Evolutionary conservation across 352 stramenopile genomes (phyloP).

Genomic region (Phytophthora ramorum): DNA sequence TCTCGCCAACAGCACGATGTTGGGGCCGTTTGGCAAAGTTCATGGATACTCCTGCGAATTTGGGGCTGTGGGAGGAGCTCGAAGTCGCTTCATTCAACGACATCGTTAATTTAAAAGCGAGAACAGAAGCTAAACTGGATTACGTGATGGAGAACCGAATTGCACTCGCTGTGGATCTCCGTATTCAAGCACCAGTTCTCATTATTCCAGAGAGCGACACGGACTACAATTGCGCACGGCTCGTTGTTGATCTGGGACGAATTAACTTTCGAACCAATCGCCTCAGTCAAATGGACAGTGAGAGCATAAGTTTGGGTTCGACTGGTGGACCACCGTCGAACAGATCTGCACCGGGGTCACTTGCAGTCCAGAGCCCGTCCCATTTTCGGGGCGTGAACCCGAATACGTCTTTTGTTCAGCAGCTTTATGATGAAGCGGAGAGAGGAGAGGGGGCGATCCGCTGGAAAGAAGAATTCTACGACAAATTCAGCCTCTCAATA

Average conservation of each 20-base stretch:
- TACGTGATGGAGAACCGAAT: constrained; percentile 91
- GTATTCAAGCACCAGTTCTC: constrained; percentile 88
- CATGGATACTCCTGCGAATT: constrained; percentile 74
- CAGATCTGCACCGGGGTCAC: constrained; percentile 38
- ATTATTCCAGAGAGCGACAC: constrained; percentile 85
- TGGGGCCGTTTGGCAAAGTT: constrained; percentile 82
- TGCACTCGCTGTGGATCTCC: constrained; percentile 77
- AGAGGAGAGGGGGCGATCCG: constrained; percentile 83
- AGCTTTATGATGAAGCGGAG: constrained; percentile 88
- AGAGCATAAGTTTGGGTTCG: constrained; percentile 46
- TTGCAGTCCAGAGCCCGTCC: constrained; percentile 51
- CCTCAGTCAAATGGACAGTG: constrained; percentile 78
- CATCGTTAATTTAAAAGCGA: constrained; percentile 89
- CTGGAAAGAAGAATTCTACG: constrained; percentile 93
- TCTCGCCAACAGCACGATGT: constrained; percentile 85
- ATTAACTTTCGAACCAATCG: constrained; percentile 88
- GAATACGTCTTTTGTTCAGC: constrained; percentile 82
- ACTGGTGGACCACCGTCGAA: constrained; percentile 37
- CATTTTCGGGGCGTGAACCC: constrained; percentile 46
- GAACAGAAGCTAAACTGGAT: constrained; percentile 89
- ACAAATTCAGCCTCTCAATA: constrained; percentile 88
- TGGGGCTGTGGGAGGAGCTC: constrained; percentile 87
- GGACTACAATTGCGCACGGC: constrained; percentile 77
- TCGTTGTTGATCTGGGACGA: constrained; percentile 84
- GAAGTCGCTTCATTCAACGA: constrained; percentile 91